A percentile compares a stretch with the other conserved stretches of the same genome.
These are phyloP conservation scores for Solanum sejunctum DNA, from an alignment of 257 asterid species.

Conservation along the genomic window DNA sequence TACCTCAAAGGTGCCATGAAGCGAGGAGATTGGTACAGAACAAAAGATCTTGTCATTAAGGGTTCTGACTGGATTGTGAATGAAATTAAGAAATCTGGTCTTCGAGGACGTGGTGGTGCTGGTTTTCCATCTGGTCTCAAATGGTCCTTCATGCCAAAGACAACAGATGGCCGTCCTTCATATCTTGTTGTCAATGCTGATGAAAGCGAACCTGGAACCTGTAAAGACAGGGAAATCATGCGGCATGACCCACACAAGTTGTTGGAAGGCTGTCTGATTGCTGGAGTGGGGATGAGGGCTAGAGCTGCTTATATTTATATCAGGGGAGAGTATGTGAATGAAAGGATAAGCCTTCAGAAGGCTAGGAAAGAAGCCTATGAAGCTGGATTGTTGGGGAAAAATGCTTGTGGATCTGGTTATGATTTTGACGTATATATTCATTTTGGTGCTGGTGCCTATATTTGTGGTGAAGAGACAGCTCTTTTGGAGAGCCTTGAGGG, in stretches of 20 bases:
- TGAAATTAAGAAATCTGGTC: slow-evolving; percentile 96
- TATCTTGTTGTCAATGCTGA: slow-evolving; percentile 98
- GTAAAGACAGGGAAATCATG: slow-evolving; percentile 98
- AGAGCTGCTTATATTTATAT: slow-evolving; percentile 90
- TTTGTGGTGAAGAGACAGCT: slow-evolving; percentile 98
- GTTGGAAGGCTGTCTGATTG: slow-evolving; percentile 91
- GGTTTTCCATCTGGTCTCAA: slow-evolving; percentile 98
- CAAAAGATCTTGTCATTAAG: slow-evolving; percentile 84
- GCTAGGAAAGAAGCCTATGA: slow-evolving; percentile 92
- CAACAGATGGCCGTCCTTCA: slow-evolving; percentile 93
- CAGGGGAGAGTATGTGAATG: slow-evolving; percentile 96
- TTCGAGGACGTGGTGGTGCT: slow-evolving; percentile 99
- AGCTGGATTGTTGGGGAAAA: slow-evolving; percentile 83
- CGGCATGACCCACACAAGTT: slow-evolving; percentile 98
- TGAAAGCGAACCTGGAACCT: slow-evolving; percentile 99
- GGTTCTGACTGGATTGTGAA: slow-evolving; percentile 96
- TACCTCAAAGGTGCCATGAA: slow-evolving; percentile 95
- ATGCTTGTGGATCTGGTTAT: slow-evolving; percentile 95
- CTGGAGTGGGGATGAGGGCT: slow-evolving; percentile 99
- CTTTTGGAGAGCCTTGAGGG: slow-evolving; percentile 99
- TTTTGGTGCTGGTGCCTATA: slow-evolving; percentile 96
- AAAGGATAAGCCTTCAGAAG: slow-evolving; percentile 67
- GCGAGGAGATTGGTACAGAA: slow-evolving; percentile 97
- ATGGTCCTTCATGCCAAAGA: slow-evolving; percentile 99
- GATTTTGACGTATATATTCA: slow-evolving; percentile 95